Conservation (phyloP, 441 rosid species). For the Mallotus repandus region DNA sequence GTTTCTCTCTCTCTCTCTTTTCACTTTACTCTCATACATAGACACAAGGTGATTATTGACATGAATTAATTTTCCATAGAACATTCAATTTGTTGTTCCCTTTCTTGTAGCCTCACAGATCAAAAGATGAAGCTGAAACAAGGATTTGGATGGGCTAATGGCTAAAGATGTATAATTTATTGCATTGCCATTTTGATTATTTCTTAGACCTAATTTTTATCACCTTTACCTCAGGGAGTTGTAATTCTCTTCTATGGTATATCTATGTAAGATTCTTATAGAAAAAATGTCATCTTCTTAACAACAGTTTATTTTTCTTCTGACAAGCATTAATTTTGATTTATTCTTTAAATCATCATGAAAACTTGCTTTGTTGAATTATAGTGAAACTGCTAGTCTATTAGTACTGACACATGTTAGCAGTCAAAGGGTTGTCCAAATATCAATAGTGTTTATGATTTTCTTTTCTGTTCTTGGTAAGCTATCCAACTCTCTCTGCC, state of each 20-base stretch:
- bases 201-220: neutral
- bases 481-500: slow-evolving; percentile 5
- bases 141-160: neutral
- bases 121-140: neutral
- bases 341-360: slow-evolving; percentile 9
- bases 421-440: slow-evolving; percentile 89
- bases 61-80: neutral
- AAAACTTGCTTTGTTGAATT: slow-evolving; percentile 14
- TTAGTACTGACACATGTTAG: slow-evolving; percentile 90
- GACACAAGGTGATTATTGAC: neutral
- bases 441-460: slow-evolving; percentile 92
- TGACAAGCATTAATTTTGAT: neutral
- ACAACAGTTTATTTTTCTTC: neutral
- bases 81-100: neutral
- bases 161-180: neutral
- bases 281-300: neutral
- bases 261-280: slow-evolving; percentile 62
- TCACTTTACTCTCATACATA: neutral
- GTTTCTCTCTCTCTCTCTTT: neutral
- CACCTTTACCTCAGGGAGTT: slow-evolving; percentile 54
- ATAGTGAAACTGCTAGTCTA: slow-evolving; percentile 91
- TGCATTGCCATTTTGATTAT: neutral
- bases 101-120: neutral
- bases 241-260: slow-evolving; percentile 84
- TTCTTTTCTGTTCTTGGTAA: slow-evolving; percentile 90